A percentile compares a stretch with the other conserved stretches of the same genome.
Conservation (phyloP, 306 rosid genomes). For the Prunus campanulata region DNA sequence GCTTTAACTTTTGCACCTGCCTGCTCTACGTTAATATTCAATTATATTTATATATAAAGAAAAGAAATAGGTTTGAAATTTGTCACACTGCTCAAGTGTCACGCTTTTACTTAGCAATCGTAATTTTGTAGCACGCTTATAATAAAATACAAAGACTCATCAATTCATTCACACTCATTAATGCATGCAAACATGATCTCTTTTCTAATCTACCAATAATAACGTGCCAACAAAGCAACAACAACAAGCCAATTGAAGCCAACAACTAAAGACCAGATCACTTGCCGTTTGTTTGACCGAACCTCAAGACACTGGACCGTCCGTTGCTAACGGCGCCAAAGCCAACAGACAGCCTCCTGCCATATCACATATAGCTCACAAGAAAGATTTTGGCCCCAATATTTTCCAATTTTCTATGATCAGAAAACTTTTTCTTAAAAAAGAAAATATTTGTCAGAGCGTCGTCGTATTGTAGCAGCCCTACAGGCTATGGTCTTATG, state of each 20-base stretch:
- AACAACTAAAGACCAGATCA: neutral
- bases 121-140: neutral
- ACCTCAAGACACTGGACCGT: constrained; percentile 20
- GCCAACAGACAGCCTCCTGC: neutral
- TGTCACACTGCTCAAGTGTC: too few relatives aligned
- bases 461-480: constrained; percentile 21
- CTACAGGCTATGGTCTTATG: neutral
- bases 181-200: neutral
- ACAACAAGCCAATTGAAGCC: neutral
- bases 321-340: constrained; percentile 40
- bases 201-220: neutral
- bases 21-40: too few relatives aligned
- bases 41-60: too few relatives aligned
- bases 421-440: neutral
- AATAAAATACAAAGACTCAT: neutral
- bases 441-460: constrained; percentile 1
- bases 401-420: neutral
- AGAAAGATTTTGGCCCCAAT: constrained; percentile 13
- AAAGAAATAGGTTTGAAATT: neutral
- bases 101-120: neutral
- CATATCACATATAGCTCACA: neutral
- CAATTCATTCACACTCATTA: neutral
- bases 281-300: neutral
- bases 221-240: neutral
- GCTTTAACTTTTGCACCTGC: neutral